phyloP scores from a whole-genome alignment of 164 flowering plant species.

The Magnolia changhungtana region DNA sequence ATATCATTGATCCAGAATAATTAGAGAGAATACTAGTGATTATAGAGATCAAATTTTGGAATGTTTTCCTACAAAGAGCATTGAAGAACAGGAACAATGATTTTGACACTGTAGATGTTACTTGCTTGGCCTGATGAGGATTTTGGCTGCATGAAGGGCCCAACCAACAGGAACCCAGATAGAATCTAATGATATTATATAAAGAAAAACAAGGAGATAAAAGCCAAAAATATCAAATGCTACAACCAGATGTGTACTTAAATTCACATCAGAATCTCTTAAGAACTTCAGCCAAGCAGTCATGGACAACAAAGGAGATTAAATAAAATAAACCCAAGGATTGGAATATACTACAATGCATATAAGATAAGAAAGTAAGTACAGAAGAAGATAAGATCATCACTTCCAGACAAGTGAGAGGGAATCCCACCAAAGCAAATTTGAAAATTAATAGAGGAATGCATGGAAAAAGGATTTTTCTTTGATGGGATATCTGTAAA shows the following conservation, averaged over 20 bases:
- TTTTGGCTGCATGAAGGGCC: neutral
- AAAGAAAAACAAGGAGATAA: conserved; percentile 1
- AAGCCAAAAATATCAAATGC: neutral
- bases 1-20: too few species aligned
- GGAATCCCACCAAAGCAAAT: too few species aligned
- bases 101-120: conserved; percentile 6
- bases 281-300: conserved; percentile 5
- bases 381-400: too few species aligned
- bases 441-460: too few species aligned
- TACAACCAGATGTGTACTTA: neutral
- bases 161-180: neutral
- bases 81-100: neutral
- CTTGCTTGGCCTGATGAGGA: conserved; percentile 9
- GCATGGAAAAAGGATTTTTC: too few species aligned
- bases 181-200: neutral
- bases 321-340: too few species aligned
- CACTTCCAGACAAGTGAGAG: too few species aligned
- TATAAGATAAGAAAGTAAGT: too few species aligned
- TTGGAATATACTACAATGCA: too few species aligned
- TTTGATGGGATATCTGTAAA: too few species aligned
- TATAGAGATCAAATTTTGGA: neutral
- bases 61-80: neutral
- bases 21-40: too few species aligned
- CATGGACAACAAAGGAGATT: neutral
- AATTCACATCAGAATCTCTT: conserved; percentile 1